Evolutionary conservation across 2,329 filamentous ascomycete genomes (phyloP).

Genomic region (Fusarium sp.): DNA sequence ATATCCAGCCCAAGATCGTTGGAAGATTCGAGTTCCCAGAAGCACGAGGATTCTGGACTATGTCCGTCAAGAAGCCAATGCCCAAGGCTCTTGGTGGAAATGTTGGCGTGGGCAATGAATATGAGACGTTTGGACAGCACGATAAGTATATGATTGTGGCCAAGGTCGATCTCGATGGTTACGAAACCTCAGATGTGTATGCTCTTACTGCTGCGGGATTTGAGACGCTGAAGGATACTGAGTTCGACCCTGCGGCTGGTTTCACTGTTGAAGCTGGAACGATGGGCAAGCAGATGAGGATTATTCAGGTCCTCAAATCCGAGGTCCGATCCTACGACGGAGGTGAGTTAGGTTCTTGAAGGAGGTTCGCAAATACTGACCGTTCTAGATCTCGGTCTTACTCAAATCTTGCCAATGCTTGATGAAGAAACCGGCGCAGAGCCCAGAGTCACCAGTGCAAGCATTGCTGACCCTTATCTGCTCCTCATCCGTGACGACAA

Average conservation of each 20-base stretch:
- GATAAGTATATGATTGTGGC: slow-evolving; percentile 89
- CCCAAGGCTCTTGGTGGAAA: slow-evolving; percentile 70
- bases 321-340: slow-evolving; percentile 93
- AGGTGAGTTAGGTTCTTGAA: slow-evolving; percentile 69
- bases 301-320: slow-evolving; percentile 89
- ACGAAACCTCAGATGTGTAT: slow-evolving; percentile 85
- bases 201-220: slow-evolving; percentile 80
- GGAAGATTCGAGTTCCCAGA: slow-evolving; percentile 80
- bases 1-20: slow-evolving; percentile 81
- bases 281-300: slow-evolving; percentile 83
- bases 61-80: slow-evolving; percentile 78
- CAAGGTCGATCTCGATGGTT: slow-evolving; percentile 77
- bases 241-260: slow-evolving; percentile 92
- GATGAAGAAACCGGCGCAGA: slow-evolving; percentile 91
- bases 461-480: slow-evolving; percentile 89
- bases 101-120: slow-evolving; percentile 68
- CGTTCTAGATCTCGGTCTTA: slow-evolving; percentile 82
- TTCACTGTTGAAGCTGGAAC: slow-evolving; percentile 88
- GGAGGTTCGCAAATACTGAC: slow-evolving; percentile 36
- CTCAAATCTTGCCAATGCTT: slow-evolving; percentile 92
- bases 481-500: slow-evolving; percentile 87
- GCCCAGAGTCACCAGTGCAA: slow-evolving; percentile 82
- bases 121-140: slow-evolving; percentile 73
- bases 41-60: slow-evolving; percentile 85
- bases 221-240: slow-evolving; percentile 83